Evolutionary conservation across 805 yeast genomes (phyloP), one percentile per base, ranked within the genome.

Genomic region (Kodamaea sagamina): DNA sequence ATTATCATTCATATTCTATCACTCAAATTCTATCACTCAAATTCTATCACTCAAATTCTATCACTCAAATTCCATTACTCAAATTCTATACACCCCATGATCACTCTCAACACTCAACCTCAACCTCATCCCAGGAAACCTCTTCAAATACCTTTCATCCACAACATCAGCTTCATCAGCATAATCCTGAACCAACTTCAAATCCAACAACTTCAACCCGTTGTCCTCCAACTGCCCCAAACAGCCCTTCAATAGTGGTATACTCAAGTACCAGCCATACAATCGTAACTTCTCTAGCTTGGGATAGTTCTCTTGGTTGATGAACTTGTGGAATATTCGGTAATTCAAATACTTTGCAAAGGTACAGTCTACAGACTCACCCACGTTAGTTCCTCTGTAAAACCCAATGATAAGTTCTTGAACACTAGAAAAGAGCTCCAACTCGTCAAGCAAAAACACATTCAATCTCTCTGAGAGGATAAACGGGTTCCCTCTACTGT

Each of bases 401-500:
- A 46, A 43, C 5, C 42, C 44, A 17, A 61, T 53, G n/a, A 53
- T 42, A 11, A 42, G 38, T 44, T 24, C 18, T 44, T 47, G 12
- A 45, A 49, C 16, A 58, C 50, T 16, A 35, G 36, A 46, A 49
- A 55, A 34, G 47, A 52, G 11, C 41, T 43, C 16, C 49, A 52
- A 18, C 55, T 46, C 32, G 8, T 62, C 62, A 8, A 48, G 47
- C 4, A 43, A 29, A 13, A 68, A 67, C 28, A 57, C 52, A 17
- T 51, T 52, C 42, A 69, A 68, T 34, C 76, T 48, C 46, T 71
- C 75, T 48, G 66, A 66, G 3, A 65, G 51, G 12, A 64, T 51
- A 45, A 71, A 71, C 8, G 70, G 48, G 44, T 64, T 58, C 34
- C 61, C 53, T 19, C 51, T 50, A 9, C 59, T 46, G 48, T 63